phyloP scores from a whole-genome alignment of 768 basidiomycete species.

The Collybiopsis confluens region DNA sequence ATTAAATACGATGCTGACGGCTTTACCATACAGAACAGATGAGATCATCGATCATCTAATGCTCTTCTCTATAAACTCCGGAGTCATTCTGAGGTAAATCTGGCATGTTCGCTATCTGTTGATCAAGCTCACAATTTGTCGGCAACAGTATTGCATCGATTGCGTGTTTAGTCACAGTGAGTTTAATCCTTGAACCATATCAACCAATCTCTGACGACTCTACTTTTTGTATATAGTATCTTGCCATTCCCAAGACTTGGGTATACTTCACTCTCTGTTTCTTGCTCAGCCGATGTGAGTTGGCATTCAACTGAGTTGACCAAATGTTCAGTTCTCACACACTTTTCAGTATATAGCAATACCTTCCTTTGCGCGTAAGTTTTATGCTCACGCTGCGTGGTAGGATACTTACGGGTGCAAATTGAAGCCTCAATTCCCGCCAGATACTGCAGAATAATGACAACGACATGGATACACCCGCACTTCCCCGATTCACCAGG shows the following conservation, averaged over 20 bases:
- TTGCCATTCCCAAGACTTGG: conserved; percentile 26
- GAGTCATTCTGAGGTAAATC: conserved; percentile 24
- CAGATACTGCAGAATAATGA: conserved; percentile 20
- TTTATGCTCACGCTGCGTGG: background rate
- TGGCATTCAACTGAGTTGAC: background rate
- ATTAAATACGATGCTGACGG: background rate
- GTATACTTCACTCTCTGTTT: conserved; percentile 30
- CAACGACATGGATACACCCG: conserved; percentile 12
- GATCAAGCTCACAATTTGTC: background rate
- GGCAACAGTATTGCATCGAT: conserved; percentile 22
- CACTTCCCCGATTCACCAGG: conserved; percentile 12
- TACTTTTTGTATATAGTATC: conserved; percentile 17
- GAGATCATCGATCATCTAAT: conserved; percentile 31
- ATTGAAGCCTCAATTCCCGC: conserved; percentile 25
- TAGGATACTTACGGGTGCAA: background rate
- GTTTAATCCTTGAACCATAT: too few relatives aligned
- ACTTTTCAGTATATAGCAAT: conserved; percentile 24
- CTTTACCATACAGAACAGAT: conserved; percentile 20
- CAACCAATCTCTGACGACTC: too few relatives aligned
- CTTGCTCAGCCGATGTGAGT: conserved; percentile 26
- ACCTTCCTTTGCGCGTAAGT: conserved; percentile 30
- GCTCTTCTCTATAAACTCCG: conserved; percentile 28
- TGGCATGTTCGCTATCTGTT: background rate
- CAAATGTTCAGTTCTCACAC: background rate
- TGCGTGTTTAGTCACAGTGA: conserved; percentile 25